A percentile compares a stretch with the other conserved stretches of the same genome.
Conservation (phyloP, 2,329 filamentous ascomycete genomes). For the Fusarium subtropicale region DNA sequence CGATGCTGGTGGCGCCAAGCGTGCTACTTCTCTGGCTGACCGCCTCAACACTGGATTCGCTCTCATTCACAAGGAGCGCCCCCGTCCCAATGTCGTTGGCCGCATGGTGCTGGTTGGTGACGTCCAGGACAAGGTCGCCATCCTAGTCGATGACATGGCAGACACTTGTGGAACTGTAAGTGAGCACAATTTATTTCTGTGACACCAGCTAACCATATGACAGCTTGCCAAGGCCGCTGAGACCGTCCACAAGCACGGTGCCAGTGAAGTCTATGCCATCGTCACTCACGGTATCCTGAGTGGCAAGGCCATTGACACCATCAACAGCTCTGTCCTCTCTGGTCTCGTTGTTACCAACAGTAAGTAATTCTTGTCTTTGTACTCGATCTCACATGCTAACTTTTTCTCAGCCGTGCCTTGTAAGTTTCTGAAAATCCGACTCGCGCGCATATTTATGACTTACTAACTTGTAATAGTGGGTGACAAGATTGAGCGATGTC, state of each 20-base stretch:
- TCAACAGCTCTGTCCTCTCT: slow-evolving; percentile 81
- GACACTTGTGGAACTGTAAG: slow-evolving; percentile 86
- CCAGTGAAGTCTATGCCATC: slow-evolving; percentile 89
- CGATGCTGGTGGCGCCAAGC: slow-evolving; percentile 93
- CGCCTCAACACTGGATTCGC: slow-evolving; percentile 91
- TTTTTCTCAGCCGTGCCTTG: slow-evolving; percentile 51
- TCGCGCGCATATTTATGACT: not conserved
- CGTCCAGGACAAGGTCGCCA: slow-evolving; percentile 89
- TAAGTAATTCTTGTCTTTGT: slow-evolving; percentile 46
- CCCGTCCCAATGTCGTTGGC: slow-evolving; percentile 85
- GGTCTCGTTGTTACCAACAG: slow-evolving; percentile 91
- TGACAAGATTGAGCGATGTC: slow-evolving; percentile 82
- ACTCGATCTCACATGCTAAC: slow-evolving; percentile 40
- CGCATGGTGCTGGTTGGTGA: slow-evolving; percentile 96
- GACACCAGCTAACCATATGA: slow-evolving; percentile 18
- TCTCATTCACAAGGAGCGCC: slow-evolving; percentile 95
- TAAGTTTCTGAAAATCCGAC: slow-evolving; percentile 27
- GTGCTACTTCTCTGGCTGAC: slow-evolving; percentile 93
- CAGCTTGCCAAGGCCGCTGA: slow-evolving; percentile 82
- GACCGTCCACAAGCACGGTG: slow-evolving; percentile 87
- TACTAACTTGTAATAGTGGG: slow-evolving; percentile 58
- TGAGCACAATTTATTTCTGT: not conserved
- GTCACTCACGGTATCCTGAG: slow-evolving; percentile 94
- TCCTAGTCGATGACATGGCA: slow-evolving; percentile 98
- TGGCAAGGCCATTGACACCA: slow-evolving; percentile 86